A percentile compares a stretch with the other conserved stretches of the same genome.
Evolutionary conservation across 2,329 filamentous ascomycete genomes (phyloP).

Genomic region (Coniella vitis): DNA sequence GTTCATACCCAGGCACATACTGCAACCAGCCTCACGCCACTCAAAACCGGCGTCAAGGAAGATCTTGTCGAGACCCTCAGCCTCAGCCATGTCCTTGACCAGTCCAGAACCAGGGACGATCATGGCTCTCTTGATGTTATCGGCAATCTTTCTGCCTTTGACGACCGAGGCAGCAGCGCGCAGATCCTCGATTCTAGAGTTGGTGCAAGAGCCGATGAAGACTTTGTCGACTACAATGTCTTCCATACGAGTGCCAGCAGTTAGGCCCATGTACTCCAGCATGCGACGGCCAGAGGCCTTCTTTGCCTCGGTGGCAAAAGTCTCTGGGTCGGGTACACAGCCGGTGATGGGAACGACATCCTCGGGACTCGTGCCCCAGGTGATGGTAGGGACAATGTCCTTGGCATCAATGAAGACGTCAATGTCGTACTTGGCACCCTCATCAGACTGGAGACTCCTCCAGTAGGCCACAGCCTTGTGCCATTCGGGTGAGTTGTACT

Average conservation of each 20-base stretch:
- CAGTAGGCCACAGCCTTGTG: constrained; percentile 83
- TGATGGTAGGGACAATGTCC: constrained; percentile 88
- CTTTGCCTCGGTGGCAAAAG: constrained; percentile 73
- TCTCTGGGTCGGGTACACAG: constrained; percentile 81
- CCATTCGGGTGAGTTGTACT: constrained; percentile 80
- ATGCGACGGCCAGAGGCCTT: constrained; percentile 73
- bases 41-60: constrained; percentile 91
- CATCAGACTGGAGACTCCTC: constrained; percentile 77
- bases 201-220: constrained; percentile 59
- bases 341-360: constrained; percentile 94
- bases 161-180: constrained; percentile 80
- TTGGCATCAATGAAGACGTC: constrained; percentile 86
- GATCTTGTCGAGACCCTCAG: constrained; percentile 87
- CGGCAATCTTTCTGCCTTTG: constrained; percentile 77
- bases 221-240: constrained; percentile 77
- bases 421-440: constrained; percentile 82
- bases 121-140: constrained; percentile 90
- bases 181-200: constrained; percentile 92
- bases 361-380: constrained; percentile 95
- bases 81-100: constrained; percentile 85
- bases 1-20: constrained; percentile 99
- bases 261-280: constrained; percentile 94
- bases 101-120: constrained; percentile 93
- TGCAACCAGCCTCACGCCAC: constrained; percentile 97
- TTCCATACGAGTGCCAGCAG: constrained; percentile 78